Base-by-base conservation (phyloP, 2,329 filamentous ascomycete species). In the Ophiostoma quercus region DNA sequence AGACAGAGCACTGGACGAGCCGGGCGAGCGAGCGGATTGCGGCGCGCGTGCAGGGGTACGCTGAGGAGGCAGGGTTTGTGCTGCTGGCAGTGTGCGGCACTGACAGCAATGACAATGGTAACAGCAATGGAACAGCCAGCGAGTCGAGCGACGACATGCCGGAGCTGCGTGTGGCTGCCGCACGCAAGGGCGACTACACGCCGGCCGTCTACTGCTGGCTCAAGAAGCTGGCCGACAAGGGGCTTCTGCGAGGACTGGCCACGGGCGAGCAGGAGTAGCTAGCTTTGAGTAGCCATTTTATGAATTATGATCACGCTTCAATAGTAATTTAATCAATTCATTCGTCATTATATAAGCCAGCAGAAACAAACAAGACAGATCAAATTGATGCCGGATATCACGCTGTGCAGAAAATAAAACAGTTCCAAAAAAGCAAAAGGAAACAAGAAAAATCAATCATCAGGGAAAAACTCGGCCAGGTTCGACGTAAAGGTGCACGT, bases 401-500 rank as follows among this genome's bases (percentile, higher is more conserved):
- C 22, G 51, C 51, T 16, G 51, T 22, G 47, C 14, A 25, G 8
- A 25, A 29, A 1, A 22, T 12, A 57, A 29, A 57, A 3, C 25
- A 34, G 25, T 63, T n/a, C 0, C 22, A 16, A 51, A 5, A 25
- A 57, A 41, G n/a, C 60, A 47, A 62, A 41, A 34, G 66, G 16
- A 65, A 25, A 68, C 25, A 51, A 67, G 68, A 14, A 63, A 7
- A n/a, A 68, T 78, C 74, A 97, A 79, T 96, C 92, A 76, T 97
- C 90, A 0, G 94, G 94, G 78, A 93, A 97, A 76, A 94, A 88
- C 74, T 96, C 92, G 74, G 80, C 79, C 41, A 86, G 76, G 78
- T 97, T 98, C 74, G 92, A 96, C 41, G 97, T 84, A 80, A 98
- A 99, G 3, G 80, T 83, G 74, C 87, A 87, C 0, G 79, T 83